Evolutionary conservation across 2,329 filamentous ascomycete species (phyloP), one percentile per base, ranked within the genome.

Genomic region (Trichophyton rubrum): DNA sequence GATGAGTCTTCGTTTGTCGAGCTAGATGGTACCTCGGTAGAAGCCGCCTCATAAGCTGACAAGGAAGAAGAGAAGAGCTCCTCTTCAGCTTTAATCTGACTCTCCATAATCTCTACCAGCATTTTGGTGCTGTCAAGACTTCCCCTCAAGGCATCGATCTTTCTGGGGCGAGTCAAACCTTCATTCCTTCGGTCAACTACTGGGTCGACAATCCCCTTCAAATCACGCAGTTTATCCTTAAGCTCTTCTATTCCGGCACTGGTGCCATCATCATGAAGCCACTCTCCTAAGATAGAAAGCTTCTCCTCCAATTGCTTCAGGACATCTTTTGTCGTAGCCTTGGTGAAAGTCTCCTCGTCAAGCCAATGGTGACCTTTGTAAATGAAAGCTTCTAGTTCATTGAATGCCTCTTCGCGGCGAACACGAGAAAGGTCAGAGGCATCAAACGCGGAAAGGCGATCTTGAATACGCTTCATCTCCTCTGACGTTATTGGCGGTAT

Each of bases 381-480:
- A 13, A 92, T 96, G 73, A 88, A 97, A 11, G 82, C 86, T 74
- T 99, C 93, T n/a, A 99, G 83, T 65, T 88, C 87, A 75, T 97
- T 99, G 61, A 96, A 78, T 0, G 89, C 84, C 72, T 96, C 92
- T 71, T 96, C 91, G 35, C 91, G 85, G 61, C 85, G 78, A 40
- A 85, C 76, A 58, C 91, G 87, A 30, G 87, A 84, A 66, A 82
- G 83, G 74, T 99, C 93, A 1, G 92, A 96, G 27, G 82, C 79
- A 66, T 95, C 90, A 68, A 99, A 97, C 3, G 89, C 86, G 68
- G 85, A 81, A 49, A 99, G 82, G 51, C 89, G 86, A 66, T 88
- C 82, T 71, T 87, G 85, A 69, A 85, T 82, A 6, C 77, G 76
- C 64, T 74, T 73, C 30, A 78, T 62, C 59, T 73, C 70, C 9